Conservation (phyloP, 1,284 basidiomycete genomes). For the Ustilago lituana region DNA sequence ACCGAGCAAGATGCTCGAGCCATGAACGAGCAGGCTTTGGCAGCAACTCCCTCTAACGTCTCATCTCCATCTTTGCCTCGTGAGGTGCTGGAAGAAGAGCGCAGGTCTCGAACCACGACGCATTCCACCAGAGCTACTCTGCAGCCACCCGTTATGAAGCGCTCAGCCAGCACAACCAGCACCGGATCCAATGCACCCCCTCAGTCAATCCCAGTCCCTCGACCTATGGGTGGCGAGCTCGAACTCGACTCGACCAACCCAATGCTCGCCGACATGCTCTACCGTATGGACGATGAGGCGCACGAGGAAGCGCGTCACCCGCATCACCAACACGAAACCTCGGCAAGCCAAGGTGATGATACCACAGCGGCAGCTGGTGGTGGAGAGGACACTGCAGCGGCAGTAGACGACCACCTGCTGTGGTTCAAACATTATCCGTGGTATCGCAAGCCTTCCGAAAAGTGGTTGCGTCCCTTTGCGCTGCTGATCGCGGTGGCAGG, state of each 20-base stretch:
- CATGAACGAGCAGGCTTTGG: constrained; percentile 17
- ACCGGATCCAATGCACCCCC: constrained; percentile 21
- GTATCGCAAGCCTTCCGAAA: constrained; percentile 54
- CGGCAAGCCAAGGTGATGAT: neutral
- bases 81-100: constrained; percentile 24
- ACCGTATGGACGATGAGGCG: constrained; percentile 47
- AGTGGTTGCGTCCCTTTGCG: constrained; percentile 58
- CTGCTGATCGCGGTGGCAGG: constrained; percentile 53
- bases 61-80: constrained; percentile 31
- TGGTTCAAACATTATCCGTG: constrained; percentile 56
- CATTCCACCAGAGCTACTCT: constrained; percentile 7
- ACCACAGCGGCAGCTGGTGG: neutral
- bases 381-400: constrained; percentile 2
- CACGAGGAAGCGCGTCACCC: constrained; percentile 14
- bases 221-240: constrained; percentile 35
- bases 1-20: constrained; percentile 13
- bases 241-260: constrained; percentile 52
- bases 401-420: constrained; percentile 45
- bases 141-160: constrained; percentile 25
- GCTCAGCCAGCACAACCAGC: constrained; percentile 26
- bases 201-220: constrained; percentile 22
- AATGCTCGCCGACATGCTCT: constrained; percentile 49
- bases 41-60: constrained; percentile 6
- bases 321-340: constrained; percentile 1
- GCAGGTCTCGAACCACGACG: constrained; percentile 6